Base-by-base conservation (phyloP, 2,329 filamentous ascomycete genomes). In the Phaeosphaeriaceae sp. region DNA sequence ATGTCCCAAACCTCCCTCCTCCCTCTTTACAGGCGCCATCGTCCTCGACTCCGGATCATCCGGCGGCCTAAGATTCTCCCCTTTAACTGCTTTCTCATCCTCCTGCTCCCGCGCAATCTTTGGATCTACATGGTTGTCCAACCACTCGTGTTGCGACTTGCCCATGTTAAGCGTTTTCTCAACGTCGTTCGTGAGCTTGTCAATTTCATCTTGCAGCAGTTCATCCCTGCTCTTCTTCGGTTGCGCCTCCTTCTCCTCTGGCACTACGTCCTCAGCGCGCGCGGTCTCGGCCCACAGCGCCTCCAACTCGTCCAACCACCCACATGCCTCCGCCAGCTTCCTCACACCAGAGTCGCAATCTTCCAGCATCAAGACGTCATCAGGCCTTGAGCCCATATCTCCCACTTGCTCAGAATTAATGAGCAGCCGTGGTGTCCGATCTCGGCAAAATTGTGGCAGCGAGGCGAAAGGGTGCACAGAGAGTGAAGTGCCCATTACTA, bases 361-460 rank as follows among this genome's bases (percentile, higher is more conserved):
- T 1, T 90, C 92, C 1, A 98, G 81, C 40, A 92, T 77, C 6
- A 97, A 73, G 0, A 99, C 93, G 78, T 99, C 95, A 71, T 99
- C 93, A 0, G 89, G 74, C 24, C 92, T 82, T 7, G 84, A 84
- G 0, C 95, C 95, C 36, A 99, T 75, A 20, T 86, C 86, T 0
- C 95, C 94, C 0, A 97, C 95, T 36, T 81, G 81, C 76, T 97
- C 91, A 78, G 89, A 85, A 75, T 99, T 99, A 76, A 99, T 91
- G 20, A 99, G 82, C 1, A 99, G 80, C 10, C 95, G 86, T 0
- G 94, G 95, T 2, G 85, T 86, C 0, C 81, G 82, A 1, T 88
- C 83, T 2, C 75, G 70, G 21, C 88, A 88, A 65, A 89, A 80
- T 15, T 84, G 79, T 0, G 94, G 93, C 50, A 98, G 80, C 48